These are phyloP conservation scores for Intubia oerlemansii DNA, from an alignment of 2,329 filamentous ascomycete genomes.

Conservation along the genomic window DNA sequence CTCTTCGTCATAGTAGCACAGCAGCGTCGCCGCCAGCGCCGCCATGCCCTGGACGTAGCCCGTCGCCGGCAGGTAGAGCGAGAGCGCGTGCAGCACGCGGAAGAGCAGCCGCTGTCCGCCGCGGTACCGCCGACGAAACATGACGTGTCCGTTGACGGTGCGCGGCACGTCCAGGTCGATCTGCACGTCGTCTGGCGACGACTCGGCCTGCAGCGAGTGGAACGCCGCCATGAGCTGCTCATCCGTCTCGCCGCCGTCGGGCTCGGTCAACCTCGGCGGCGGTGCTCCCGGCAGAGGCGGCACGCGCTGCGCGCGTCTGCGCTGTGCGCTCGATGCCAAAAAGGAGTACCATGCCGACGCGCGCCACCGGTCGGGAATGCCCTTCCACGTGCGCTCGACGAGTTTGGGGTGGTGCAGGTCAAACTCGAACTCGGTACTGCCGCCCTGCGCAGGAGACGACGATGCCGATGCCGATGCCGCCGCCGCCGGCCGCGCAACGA, in stretches of 20 bases:
- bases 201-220: constrained; percentile 47
- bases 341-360: constrained; percentile 91
- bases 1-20: constrained; percentile 96
- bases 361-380: constrained; percentile 90
- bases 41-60: constrained; percentile 99
- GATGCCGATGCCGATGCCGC: constrained; percentile 16
- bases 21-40: constrained; percentile 69
- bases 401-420: constrained; percentile 67
- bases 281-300: not conserved
- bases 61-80: constrained; percentile 73
- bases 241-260: constrained; percentile 39
- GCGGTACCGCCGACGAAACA: constrained; percentile 83
- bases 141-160: constrained; percentile 88
- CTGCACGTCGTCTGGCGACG: constrained; percentile 80
- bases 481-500: constrained; percentile 24
- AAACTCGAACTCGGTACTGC: constrained; percentile 50
- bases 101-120: constrained; percentile 86
- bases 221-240: constrained; percentile 50
- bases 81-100: constrained; percentile 76
- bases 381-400: constrained; percentile 88
- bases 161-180: constrained; percentile 94
- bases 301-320: constrained; percentile 1
- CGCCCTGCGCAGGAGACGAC: not conserved
- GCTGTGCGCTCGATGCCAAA: constrained; percentile 53
- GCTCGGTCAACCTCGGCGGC: not conserved